phyloP scores from a whole-genome alignment of 2,329 filamentous ascomycete species.

The Sclerotinia glacialis region DNA sequence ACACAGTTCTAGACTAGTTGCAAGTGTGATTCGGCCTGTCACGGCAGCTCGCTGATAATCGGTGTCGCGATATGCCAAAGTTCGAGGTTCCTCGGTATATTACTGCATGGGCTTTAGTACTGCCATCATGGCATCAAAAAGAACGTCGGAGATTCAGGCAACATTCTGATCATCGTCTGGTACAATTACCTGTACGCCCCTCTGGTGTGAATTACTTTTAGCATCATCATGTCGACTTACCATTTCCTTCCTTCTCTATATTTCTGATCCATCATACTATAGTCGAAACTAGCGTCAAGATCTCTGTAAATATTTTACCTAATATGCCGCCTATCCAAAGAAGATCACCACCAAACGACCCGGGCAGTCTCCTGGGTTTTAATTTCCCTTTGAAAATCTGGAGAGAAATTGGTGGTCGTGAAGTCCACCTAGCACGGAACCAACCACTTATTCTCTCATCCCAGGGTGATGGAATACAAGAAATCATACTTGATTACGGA shows the following conservation, averaged over 20 bases:
- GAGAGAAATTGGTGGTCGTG: slow-evolving; percentile 12
- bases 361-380: slow-evolving; percentile 5
- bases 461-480: slow-evolving; percentile 19
- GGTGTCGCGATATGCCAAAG: neutral
- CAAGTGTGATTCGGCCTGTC: neutral
- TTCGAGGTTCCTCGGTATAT: neutral
- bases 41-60: neutral
- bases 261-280: neutral
- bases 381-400: slow-evolving; percentile 6
- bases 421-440: neutral
- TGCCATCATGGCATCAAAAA: slow-evolving; percentile 4
- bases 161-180: neutral
- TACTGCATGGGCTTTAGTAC: neutral
- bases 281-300: neutral
- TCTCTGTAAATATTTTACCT: neutral
- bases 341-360: slow-evolving; percentile 8
- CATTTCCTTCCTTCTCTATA: neutral
- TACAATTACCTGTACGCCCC: neutral
- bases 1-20: neutral
- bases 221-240: neutral
- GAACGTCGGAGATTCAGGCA: neutral
- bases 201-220: neutral
- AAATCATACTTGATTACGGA: slow-evolving; percentile 30
- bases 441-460: slow-evolving; percentile 20
- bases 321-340: slow-evolving; percentile 1